These are phyloP conservation scores for Trematosphaeria pertusa DNA, from an alignment of 2,329 filamentous ascomycete species.

Conservation along the genomic window DNA sequence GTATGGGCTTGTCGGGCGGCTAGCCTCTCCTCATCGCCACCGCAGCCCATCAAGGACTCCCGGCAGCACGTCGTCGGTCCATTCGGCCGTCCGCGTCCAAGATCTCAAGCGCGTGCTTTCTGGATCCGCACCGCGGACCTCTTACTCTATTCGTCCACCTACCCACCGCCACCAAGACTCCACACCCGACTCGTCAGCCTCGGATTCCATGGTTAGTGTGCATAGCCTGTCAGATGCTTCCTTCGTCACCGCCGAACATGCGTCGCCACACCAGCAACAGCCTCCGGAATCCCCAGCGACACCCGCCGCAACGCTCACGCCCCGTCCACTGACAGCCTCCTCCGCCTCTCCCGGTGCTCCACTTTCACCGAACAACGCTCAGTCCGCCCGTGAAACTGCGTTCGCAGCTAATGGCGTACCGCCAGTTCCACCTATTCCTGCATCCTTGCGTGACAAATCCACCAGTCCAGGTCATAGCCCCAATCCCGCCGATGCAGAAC, in stretches of 20 bases:
- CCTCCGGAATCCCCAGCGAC: slow-evolving; percentile 21
- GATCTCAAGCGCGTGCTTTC: slow-evolving; percentile 56
- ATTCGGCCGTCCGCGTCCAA: slow-evolving; percentile 51
- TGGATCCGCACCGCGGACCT: slow-evolving; percentile 43
- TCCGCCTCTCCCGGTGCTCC: slow-evolving; percentile 7
- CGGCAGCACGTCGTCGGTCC: slow-evolving; percentile 44
- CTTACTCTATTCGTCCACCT: slow-evolving; percentile 34
- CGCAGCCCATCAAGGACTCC: slow-evolving; percentile 40
- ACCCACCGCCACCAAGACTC: slow-evolving; percentile 47
- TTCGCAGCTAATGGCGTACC: slow-evolving; percentile 31
- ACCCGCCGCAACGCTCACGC: slow-evolving; percentile 31
- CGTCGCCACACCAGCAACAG: not conserved
- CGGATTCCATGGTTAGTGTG: slow-evolving; percentile 75
- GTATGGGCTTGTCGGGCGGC: slow-evolving; percentile 44
- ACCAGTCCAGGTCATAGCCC: slow-evolving; percentile 8
- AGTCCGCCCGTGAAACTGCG: slow-evolving; percentile 18
- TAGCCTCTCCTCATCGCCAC: slow-evolving; percentile 35
- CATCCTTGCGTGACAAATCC: slow-evolving; percentile 30
- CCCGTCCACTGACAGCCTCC: slow-evolving; percentile 20
- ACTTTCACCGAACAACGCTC: slow-evolving; percentile 15
- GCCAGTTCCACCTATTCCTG: slow-evolving; percentile 44
- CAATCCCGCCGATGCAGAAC: slow-evolving; percentile 17
- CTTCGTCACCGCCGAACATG: slow-evolving; percentile 38
- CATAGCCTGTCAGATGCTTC: slow-evolving; percentile 73
- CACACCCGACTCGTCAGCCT: slow-evolving; percentile 60